These are phyloP conservation scores for Trichocladium uniseriatum DNA, from an alignment of 495 filamentous ascomycete species.

Conservation along the genomic window DNA sequence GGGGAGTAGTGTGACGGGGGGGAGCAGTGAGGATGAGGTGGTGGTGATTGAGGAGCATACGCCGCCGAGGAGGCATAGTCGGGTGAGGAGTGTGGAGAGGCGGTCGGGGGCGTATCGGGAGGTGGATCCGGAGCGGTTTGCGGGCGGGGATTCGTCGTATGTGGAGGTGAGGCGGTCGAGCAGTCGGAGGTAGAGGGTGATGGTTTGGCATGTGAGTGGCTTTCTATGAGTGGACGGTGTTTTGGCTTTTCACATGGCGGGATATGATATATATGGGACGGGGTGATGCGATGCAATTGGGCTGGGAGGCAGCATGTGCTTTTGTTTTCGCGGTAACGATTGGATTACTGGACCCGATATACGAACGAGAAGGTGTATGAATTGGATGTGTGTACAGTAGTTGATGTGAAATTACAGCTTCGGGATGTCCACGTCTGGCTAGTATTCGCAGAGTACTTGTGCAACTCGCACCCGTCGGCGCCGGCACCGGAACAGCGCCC, in stretches of 20 bases:
- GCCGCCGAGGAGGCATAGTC: slow-evolving; percentile 26
- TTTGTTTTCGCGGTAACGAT: no score
- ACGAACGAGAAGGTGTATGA: no score
- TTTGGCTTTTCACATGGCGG: not conserved
- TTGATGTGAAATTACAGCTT: no score
- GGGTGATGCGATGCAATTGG: no score
- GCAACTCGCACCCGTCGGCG: no score
- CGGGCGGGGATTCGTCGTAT: slow-evolving; percentile 22
- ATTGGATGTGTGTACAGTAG: no score
- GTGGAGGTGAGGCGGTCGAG: slow-evolving; percentile 26
- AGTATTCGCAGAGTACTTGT: no score
- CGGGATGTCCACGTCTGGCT: no score
- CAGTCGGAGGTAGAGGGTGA: slow-evolving; percentile 12
- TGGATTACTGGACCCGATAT: no score
- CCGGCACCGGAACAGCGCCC: not conserved
- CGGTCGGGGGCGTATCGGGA: slow-evolving; percentile 26
- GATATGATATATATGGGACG: no score
- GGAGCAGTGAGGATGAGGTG: slow-evolving; percentile 28
- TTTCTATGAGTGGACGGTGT: not conserved
- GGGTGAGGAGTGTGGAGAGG: slow-evolving; percentile 28
- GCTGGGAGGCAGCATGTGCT: no score
- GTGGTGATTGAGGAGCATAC: slow-evolving; percentile 40
- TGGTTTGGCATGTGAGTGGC: not conserved
- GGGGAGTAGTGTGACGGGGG: no score
- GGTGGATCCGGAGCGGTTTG: slow-evolving; percentile 25